Evolutionary conservation across 768 basidiomycete species (phyloP).

Genomic region (Dacryopinax spathularia): DNA sequence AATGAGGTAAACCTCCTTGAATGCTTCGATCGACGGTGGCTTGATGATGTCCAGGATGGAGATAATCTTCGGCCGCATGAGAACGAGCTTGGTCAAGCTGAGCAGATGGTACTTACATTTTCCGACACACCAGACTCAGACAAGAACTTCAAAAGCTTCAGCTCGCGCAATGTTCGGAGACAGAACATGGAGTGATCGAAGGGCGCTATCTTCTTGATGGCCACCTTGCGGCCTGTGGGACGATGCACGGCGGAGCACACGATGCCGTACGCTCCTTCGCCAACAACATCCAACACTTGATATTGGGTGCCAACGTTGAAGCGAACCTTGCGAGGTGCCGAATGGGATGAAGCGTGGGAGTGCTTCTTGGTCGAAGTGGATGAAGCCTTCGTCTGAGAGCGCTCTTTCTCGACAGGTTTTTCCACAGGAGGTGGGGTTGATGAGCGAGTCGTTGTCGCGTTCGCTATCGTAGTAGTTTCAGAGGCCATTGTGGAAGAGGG

Average conservation of each 20-base stretch:
- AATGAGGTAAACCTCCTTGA: constrained; percentile 63
- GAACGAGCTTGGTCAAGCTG: constrained; percentile 16
- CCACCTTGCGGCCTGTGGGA: constrained; percentile 69
- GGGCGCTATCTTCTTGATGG: constrained; percentile 90
- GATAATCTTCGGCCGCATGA: constrained; percentile 81
- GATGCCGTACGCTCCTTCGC: constrained; percentile 90
- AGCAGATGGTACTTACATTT: constrained; percentile 12
- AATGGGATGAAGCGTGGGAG: neutral
- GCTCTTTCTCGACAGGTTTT: neutral
- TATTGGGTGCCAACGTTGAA: constrained; percentile 45
- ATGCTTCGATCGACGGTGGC: constrained; percentile 57
- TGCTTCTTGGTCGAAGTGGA: neutral
- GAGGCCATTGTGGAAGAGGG: neutral
- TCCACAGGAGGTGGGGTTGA: neutral
- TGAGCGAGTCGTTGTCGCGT: neutral
- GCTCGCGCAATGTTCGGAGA: constrained; percentile 67
- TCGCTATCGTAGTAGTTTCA: neutral
- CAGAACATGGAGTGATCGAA: constrained; percentile 94
- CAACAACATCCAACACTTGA: constrained; percentile 75
- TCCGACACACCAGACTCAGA: constrained; percentile 21
- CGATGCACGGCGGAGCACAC: constrained; percentile 75
- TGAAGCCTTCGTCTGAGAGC: constrained; percentile 20
- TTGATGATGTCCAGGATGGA: constrained; percentile 86
- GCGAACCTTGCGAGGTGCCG: constrained; percentile 17
- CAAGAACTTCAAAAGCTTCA: constrained; percentile 64